Conservation (phyloP, 1,284 basidiomycete species). For the Puccinia novopanici region DNA sequence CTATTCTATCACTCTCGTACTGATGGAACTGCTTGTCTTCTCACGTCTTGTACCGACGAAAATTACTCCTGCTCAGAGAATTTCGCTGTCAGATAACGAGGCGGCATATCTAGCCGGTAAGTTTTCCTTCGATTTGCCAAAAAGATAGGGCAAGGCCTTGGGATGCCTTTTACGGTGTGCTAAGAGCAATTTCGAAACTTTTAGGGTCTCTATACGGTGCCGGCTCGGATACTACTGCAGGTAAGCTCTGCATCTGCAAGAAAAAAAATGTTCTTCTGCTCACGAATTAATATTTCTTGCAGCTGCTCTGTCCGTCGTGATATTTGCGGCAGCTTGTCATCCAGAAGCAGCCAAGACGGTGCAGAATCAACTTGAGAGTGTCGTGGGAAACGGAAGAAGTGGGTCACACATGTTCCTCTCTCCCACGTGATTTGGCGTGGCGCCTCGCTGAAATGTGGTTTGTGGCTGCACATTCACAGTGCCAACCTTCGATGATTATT, state of each 20-base stretch:
- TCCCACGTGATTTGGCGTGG: not conserved
- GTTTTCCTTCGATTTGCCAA: not conserved
- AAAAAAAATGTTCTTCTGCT: constrained; percentile 3
- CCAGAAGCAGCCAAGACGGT: constrained; percentile 66
- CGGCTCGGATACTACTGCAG: constrained; percentile 47
- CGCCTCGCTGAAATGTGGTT: not conserved
- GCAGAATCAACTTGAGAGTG: constrained; percentile 67
- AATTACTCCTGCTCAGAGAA: constrained; percentile 16
- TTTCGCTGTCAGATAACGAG: constrained; percentile 50
- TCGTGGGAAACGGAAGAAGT: constrained; percentile 41
- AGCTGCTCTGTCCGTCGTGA: constrained; percentile 65
- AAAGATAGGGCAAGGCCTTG: not conserved
- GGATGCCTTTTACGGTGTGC: not conserved
- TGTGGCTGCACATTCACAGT: constrained; percentile 9
- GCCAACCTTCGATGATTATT: constrained; percentile 63
- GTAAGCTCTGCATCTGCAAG: constrained; percentile 4
- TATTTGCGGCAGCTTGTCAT: constrained; percentile 69
- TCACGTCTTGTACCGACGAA: not conserved
- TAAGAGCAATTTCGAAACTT: not conserved
- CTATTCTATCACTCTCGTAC: not conserved
- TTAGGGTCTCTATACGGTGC: constrained; percentile 46
- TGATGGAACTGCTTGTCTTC: not conserved
- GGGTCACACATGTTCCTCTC: no score
- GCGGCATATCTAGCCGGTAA: constrained; percentile 53
- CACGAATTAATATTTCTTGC: constrained; percentile 61